phyloP scores from a whole-genome alignment of 2,329 filamentous ascomycete genomes.

The Penicillium sp. region DNA sequence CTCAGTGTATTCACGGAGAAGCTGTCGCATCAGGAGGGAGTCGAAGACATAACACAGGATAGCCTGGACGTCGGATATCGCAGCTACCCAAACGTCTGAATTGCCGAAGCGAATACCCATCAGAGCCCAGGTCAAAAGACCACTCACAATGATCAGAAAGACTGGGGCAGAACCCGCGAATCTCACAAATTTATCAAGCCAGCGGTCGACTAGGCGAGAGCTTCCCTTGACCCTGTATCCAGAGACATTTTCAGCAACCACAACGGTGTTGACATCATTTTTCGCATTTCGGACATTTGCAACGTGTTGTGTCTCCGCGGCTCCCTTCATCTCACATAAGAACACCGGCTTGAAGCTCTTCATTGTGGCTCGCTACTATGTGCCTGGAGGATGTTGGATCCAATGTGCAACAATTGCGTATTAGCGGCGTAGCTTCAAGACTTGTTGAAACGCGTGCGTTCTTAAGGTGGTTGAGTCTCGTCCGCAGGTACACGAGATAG shows the following conservation, averaged over 20 bases:
- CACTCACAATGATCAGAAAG: background rate
- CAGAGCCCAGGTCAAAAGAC: conserved; percentile 36
- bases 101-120: conserved; percentile 33
- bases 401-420: background rate
- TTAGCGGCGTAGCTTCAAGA: background rate
- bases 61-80: conserved; percentile 39
- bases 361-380: background rate
- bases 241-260: background rate
- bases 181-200: background rate
- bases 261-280: background rate
- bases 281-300: conserved; percentile 2
- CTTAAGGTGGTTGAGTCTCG: conserved; percentile 2
- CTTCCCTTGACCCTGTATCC: conserved; percentile 1
- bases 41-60: conserved; percentile 40
- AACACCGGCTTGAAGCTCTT: conserved; percentile 14
- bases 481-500: background rate
- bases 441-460: background rate
- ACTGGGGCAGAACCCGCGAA: background rate
- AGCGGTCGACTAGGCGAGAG: background rate
- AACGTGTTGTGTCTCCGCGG: conserved; percentile 11
- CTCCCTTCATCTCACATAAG: conserved; percentile 11
- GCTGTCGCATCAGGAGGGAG: conserved; percentile 39
- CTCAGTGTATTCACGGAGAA: conserved; percentile 31
- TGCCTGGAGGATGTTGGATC: background rate
- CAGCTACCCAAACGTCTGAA: conserved; percentile 32